Percentiles rank a stretch among this genome's conserved stretches.
Conservation (phyloP, 352 stramenopile genomes). For the Phytopythium kandeliae region DNA sequence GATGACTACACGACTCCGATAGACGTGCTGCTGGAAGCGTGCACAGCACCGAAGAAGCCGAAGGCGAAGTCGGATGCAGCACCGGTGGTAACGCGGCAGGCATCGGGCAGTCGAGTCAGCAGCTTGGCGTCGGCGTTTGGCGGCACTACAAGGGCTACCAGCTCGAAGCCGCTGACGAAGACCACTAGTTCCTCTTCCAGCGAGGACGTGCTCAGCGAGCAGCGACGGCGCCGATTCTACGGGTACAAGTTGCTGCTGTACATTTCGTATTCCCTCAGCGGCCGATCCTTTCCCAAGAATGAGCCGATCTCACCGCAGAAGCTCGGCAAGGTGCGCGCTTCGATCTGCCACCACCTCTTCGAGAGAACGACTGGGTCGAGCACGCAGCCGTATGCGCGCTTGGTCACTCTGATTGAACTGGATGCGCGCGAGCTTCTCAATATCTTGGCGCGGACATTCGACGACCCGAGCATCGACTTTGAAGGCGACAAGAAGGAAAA, state of each 20-base stretch:
- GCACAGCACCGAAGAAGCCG: conserved; percentile 39
- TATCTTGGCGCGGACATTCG: conserved; percentile 74
- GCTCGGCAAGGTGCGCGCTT: conserved; percentile 56
- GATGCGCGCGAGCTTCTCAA: conserved; percentile 80
- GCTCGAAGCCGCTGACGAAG: conserved; percentile 14
- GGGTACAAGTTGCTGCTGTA: conserved; percentile 89
- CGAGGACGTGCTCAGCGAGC: conserved; percentile 45
- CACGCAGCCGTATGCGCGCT: conserved; percentile 63
- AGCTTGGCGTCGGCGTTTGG: conserved; percentile 65
- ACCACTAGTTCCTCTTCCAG: conserved; percentile 6
- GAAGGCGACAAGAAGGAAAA: conserved; percentile 78
- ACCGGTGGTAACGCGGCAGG: conserved; percentile 8
- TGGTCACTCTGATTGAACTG: conserved; percentile 71
- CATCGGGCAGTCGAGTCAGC: conserved; percentile 43
- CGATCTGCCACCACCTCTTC: conserved; percentile 87
- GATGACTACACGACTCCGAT: conserved; percentile 92
- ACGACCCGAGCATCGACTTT: conserved; percentile 81
- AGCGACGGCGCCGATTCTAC: conserved; percentile 58
- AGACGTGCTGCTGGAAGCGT: conserved; percentile 84
- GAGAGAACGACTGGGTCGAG: conserved; percentile 41
- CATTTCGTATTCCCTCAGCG: conserved; percentile 89
- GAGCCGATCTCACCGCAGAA: conserved; percentile 60
- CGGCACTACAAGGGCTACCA: conserved; percentile 28
- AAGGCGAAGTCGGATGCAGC: conserved; percentile 15
- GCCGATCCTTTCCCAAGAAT: conserved; percentile 86